A percentile compares a stretch with the other conserved stretches of the same genome.
These are phyloP conservation scores for Tylopilus orsonianus DNA, from an alignment of 1,284 basidiomycete species.

Conservation along the genomic window DNA sequence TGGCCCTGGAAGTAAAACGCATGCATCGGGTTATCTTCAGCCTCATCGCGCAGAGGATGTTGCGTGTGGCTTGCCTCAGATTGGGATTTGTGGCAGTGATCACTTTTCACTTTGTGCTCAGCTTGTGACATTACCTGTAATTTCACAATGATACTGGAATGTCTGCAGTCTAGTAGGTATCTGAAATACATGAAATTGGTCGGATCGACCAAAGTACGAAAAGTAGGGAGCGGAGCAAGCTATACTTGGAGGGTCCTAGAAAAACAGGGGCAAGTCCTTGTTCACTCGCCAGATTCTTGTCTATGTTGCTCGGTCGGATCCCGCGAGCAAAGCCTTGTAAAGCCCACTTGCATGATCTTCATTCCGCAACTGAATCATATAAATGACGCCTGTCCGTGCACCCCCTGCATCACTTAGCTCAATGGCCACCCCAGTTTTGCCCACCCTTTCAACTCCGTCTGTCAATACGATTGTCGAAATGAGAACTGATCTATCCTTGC, in stretches of 20 bases:
- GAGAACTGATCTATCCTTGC: constrained; percentile 72
- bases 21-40: constrained; percentile 61
- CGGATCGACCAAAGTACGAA: neutral
- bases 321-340: constrained; percentile 85
- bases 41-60: constrained; percentile 68
- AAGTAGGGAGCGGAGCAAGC: constrained; percentile 1
- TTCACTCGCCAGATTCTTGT: neutral
- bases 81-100: constrained; percentile 82
- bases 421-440: constrained; percentile 95
- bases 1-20: constrained; percentile 38
- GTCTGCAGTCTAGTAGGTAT: constrained; percentile 15
- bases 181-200: constrained; percentile 4
- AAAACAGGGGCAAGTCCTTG: neutral
- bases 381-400: constrained; percentile 90
- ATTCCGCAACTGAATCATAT: constrained; percentile 94
- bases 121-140: constrained; percentile 27
- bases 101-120: constrained; percentile 78
- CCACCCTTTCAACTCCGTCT: constrained; percentile 96
- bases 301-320: constrained; percentile 65
- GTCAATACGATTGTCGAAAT: constrained; percentile 96
- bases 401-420: constrained; percentile 88
- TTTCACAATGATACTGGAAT: constrained; percentile 8
- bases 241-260: neutral
- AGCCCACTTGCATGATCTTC: constrained; percentile 84
- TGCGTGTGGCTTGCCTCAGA: constrained; percentile 75